These are phyloP conservation scores for Globisporangium irregulare DNA, from an alignment of 352 stramenopile species.

Conservation along the genomic window DNA sequence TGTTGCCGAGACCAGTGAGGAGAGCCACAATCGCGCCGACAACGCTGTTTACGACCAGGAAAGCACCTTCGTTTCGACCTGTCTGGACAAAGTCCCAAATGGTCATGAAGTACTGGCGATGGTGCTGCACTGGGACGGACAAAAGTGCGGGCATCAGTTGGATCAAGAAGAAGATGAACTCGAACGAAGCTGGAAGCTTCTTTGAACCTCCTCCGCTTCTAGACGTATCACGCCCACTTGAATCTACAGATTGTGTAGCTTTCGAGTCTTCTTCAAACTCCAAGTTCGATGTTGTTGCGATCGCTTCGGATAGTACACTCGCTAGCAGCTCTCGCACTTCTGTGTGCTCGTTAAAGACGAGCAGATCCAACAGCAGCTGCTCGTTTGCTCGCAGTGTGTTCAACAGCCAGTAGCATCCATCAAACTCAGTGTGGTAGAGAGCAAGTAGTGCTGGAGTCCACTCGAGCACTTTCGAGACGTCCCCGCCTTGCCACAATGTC, in stretches of 20 bases:
- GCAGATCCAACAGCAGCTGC: conserved; percentile 62
- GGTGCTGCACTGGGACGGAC: conserved; percentile 59
- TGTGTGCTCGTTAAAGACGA: conserved; percentile 63
- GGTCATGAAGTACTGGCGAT: conserved; percentile 73
- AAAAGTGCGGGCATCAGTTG: conserved; percentile 76
- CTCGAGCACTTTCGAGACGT: conserved; percentile 67
- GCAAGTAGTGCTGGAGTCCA: conserved; percentile 68
- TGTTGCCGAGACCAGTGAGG: conserved; percentile 51
- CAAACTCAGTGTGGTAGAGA: conserved; percentile 71
- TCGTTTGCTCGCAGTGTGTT: conserved; percentile 60
- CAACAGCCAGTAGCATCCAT: conserved; percentile 71
- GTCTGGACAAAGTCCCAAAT: conserved; percentile 78
- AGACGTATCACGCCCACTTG: background rate
- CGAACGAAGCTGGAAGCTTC: conserved; percentile 64
- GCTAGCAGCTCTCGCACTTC: conserved; percentile 74
- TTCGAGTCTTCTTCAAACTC: conserved; percentile 43
- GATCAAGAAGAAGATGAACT: conserved; percentile 80
- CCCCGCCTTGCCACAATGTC: conserved; percentile 79
- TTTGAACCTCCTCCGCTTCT: conserved; percentile 22
- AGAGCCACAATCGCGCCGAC: conserved; percentile 72
- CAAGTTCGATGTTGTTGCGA: conserved; percentile 52
- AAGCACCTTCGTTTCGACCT: conserved; percentile 78
- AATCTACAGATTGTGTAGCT: background rate
- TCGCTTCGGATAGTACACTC: conserved; percentile 64
- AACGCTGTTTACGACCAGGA: conserved; percentile 80